Conservation (phyloP, 805 yeast species). For the Yarrowia phangngaensis region DNA sequence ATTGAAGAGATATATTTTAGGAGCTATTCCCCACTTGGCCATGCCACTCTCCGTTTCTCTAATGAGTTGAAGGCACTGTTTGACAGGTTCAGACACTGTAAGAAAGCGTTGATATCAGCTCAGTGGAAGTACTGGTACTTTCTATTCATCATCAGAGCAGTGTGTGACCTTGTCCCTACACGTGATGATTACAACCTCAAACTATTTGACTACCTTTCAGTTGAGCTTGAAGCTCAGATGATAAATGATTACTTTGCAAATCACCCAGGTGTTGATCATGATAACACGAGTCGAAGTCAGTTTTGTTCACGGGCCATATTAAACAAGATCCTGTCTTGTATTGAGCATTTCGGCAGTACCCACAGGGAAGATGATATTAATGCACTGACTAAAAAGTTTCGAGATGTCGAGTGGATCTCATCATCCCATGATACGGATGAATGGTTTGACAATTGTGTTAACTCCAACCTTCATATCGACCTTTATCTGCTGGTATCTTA, state of each 20-base stretch:
- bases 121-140: constrained; percentile 26
- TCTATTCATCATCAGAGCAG: neutral
- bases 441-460: constrained; percentile 22
- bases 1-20: constrained; percentile 2
- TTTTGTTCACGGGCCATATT: constrained; percentile 2
- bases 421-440: constrained; percentile 3
- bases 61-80: constrained; percentile 6
- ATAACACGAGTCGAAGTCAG: neutral
- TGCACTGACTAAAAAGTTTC: constrained; percentile 6
- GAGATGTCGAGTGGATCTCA: neutral
- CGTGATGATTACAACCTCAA: constrained; percentile 12
- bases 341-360: constrained; percentile 13
- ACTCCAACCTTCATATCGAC: constrained; percentile 3
- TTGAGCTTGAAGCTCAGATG: constrained; percentile 21
- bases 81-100: constrained; percentile 17
- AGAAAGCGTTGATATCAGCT: constrained; percentile 3
- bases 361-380: neutral
- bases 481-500: neutral
- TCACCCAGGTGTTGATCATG: constrained; percentile 1
- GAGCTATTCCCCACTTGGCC: neutral
- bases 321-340: constrained; percentile 4
- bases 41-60: constrained; percentile 3
- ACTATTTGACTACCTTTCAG: constrained; percentile 18
- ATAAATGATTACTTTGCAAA: constrained; percentile 6
- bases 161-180: constrained; percentile 11